Percentiles rank a stretch among this genome's conserved stretches.
Conservation (phyloP, 2,329 filamentous ascomycete genomes). For the Massarina eburnea region DNA sequence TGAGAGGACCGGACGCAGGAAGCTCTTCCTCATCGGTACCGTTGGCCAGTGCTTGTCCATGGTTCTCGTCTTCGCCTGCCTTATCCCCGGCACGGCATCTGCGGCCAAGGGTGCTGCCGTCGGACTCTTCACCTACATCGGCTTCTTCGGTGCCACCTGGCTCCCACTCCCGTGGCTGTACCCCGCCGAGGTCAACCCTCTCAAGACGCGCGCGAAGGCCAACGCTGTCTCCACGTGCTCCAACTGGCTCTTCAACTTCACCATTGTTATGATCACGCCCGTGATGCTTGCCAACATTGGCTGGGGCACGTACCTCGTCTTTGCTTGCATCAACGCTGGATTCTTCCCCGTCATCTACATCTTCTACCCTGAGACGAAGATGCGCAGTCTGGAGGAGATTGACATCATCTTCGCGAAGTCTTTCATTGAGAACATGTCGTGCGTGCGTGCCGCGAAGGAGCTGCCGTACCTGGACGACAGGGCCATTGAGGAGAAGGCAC, state of each 20-base stretch:
- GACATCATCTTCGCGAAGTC: slow-evolving; percentile 52
- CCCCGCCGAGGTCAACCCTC: slow-evolving; percentile 55
- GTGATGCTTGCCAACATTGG: slow-evolving; percentile 40
- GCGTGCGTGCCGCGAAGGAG: slow-evolving; percentile 41
- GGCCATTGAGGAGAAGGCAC: slow-evolving; percentile 36
- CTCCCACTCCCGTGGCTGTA: slow-evolving; percentile 64
- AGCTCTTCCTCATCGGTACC: slow-evolving; percentile 47
- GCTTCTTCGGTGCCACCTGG: slow-evolving; percentile 68
- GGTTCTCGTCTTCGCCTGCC: slow-evolving; percentile 43
- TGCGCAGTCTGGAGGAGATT: slow-evolving; percentile 55
- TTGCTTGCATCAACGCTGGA: slow-evolving; percentile 54
- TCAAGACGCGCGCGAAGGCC: slow-evolving; percentile 58
- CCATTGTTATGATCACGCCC: slow-evolving; percentile 47
- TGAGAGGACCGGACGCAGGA: slow-evolving; percentile 59
- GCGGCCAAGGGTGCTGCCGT: slow-evolving; percentile 56
- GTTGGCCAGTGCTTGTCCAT: slow-evolving; percentile 56
- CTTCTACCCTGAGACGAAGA: slow-evolving; percentile 59
- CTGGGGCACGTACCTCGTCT: slow-evolving; percentile 50
- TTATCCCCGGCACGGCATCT: slow-evolving; percentile 39
- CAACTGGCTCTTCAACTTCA: slow-evolving; percentile 59
- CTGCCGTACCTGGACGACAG: slow-evolving; percentile 37
- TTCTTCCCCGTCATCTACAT: slow-evolving; percentile 58
- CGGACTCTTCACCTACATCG: slow-evolving; percentile 69
- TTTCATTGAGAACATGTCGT: slow-evolving; percentile 37
- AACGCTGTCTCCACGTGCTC: slow-evolving; percentile 57